Conservation (phyloP, 257 asterid species). For the Przewalskia tangutica region DNA sequence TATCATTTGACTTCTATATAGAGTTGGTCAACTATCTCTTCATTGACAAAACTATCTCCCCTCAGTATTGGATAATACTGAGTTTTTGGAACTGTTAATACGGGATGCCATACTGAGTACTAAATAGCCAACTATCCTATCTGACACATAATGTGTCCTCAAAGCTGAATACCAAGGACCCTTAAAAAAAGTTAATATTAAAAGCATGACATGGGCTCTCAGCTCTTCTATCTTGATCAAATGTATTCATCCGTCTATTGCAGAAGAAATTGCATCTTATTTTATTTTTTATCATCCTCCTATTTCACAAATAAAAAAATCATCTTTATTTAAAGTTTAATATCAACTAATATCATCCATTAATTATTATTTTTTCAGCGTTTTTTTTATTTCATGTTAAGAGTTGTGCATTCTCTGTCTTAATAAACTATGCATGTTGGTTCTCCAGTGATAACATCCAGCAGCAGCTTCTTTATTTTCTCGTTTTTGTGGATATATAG, state of each 20-base stretch:
- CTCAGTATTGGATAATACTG: not conserved
- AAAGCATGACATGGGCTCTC: no score
- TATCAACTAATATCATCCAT: not conserved
- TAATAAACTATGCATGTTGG: not conserved
- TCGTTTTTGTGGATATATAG: no score
- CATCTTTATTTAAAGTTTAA: not conserved
- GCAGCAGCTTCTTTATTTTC: not conserved
- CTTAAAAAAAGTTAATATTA: no score
- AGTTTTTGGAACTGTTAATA: not conserved
- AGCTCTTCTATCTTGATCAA: no score
- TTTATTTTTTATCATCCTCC: not conserved
- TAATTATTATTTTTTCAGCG: not conserved
- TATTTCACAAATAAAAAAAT: not conserved
- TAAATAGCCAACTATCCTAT: not conserved
- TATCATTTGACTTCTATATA: no score
- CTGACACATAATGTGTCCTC: not conserved
- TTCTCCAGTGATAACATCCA: not conserved
- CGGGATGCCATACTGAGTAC: not conserved
- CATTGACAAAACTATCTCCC: not conserved
- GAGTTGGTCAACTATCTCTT: not conserved
- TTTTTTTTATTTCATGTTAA: no score
- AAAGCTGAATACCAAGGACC: no score
- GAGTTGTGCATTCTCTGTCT: not conserved
- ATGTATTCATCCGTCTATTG: no score
- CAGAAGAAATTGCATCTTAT: not conserved